phyloP scores from a whole-genome alignment of 352 stramenopile species.

The Thalassiosira mediterranea region DNA sequence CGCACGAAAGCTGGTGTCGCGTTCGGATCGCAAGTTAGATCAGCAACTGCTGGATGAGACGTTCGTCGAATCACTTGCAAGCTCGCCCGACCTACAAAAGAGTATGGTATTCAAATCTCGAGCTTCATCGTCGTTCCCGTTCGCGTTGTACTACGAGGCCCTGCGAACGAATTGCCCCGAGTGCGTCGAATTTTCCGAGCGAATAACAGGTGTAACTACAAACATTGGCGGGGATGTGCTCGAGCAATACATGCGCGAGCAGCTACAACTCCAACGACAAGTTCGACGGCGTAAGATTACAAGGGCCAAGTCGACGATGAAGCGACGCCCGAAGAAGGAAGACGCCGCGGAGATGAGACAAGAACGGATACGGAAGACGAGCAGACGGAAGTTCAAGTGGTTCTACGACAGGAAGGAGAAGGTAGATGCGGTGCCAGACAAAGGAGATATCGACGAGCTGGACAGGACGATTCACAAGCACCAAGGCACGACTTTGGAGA shows the following conservation, averaged over 20 bases:
- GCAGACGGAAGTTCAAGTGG: slow-evolving; percentile 45
- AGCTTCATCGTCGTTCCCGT: not conserved
- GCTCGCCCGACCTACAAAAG: not conserved
- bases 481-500: not conserved
- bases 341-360: slow-evolving; percentile 7
- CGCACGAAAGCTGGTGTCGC: not conserved
- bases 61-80: not conserved
- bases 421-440: not conserved
- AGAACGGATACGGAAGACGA: slow-evolving; percentile 36
- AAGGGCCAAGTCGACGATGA: not conserved
- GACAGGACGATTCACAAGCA: not conserved
- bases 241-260: slow-evolving; percentile 1
- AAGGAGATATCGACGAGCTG: too few relatives aligned
- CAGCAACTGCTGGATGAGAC: slow-evolving; percentile 4
- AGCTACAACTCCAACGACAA: slow-evolving; percentile 9
- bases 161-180: too few relatives aligned
- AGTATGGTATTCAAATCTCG: too few relatives aligned
- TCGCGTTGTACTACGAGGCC: slow-evolving; percentile 23
- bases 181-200: too few relatives aligned
- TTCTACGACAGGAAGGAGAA: slow-evolving; percentile 32
- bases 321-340: slow-evolving; percentile 13
- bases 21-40: slow-evolving; percentile 2
- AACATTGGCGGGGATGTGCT: too few relatives aligned
- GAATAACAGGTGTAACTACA: too few relatives aligned
- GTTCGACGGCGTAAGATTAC: not conserved